These are phyloP conservation scores for Vararia minispora DNA, from an alignment of 768 basidiomycete genomes.

Conservation along the genomic window DNA sequence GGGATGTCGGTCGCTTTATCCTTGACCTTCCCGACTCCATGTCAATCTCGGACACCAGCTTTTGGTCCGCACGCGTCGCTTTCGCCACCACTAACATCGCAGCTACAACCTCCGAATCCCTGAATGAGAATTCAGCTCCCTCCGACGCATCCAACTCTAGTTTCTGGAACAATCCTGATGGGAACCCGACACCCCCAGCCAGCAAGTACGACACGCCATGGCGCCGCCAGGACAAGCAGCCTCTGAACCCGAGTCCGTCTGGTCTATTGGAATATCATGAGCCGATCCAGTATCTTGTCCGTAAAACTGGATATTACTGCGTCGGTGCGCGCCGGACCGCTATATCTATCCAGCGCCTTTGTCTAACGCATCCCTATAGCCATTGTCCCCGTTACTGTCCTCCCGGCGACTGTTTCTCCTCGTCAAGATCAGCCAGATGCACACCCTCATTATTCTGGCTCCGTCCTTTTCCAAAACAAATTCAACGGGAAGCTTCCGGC, in stretches of 20 bases:
- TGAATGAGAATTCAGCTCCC: constrained; percentile 11
- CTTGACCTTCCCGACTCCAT: constrained; percentile 57
- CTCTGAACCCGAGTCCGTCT: constrained; percentile 37
- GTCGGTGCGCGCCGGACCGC: no score
- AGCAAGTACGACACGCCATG: constrained; percentile 27
- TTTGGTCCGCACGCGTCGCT: constrained; percentile 77
- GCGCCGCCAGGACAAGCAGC: constrained; percentile 15
- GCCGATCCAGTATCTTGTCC: constrained; percentile 76
- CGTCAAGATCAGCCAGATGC: constrained; percentile 37
- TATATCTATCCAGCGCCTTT: constrained; percentile 1
- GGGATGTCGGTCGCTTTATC: constrained; percentile 85
- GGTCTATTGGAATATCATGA: constrained; percentile 45
- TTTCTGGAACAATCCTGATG: constrained; percentile 50
- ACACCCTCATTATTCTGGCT: constrained; percentile 72
- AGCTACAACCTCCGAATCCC: constrained; percentile 14
- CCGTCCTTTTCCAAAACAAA: constrained; percentile 76
- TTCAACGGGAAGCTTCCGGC: constrained; percentile 87
- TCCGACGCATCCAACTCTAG: constrained; percentile 19
- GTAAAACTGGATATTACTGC: constrained; percentile 91
- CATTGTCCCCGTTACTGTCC: constrained; percentile 81
- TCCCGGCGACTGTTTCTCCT: constrained; percentile 27
- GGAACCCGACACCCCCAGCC: constrained; percentile 44
- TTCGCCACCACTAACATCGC: constrained; percentile 29
- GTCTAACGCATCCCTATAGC: constrained; percentile 31
- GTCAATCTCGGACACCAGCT: constrained; percentile 60